phyloP scores from a whole-genome alignment of 2,329 filamentous ascomycete species.

The Penicillium thymicola region DNA sequence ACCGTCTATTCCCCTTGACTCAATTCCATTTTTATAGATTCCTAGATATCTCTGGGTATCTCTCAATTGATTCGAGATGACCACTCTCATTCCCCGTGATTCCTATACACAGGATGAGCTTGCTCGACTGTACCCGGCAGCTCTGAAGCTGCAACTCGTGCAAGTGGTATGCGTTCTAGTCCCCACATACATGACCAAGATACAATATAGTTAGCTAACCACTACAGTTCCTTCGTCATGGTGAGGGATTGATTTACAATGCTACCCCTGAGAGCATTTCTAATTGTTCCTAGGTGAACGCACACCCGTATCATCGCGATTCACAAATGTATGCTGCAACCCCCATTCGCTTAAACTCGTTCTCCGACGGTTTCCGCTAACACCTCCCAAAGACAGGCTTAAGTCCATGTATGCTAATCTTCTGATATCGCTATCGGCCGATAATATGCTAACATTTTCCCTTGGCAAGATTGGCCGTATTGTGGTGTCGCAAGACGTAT shows the following conservation, averaged over 20 bases:
- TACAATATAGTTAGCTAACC: slow-evolving; percentile 18
- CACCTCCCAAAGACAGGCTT: slow-evolving; percentile 45
- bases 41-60: neutral
- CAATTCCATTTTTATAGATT: slow-evolving; percentile 2
- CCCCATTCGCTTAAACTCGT: neutral
- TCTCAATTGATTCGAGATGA: slow-evolving; percentile 55
- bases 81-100: slow-evolving; percentile 67
- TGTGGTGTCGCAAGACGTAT: slow-evolving; percentile 74
- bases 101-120: slow-evolving; percentile 82
- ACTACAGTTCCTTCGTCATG: slow-evolving; percentile 65
- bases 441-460: slow-evolving; percentile 19
- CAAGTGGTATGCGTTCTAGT: slow-evolving; percentile 61
- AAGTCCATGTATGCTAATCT: slow-evolving; percentile 42
- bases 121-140: slow-evolving; percentile 71
- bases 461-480: slow-evolving; percentile 74
- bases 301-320: slow-evolving; percentile 82
- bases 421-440: neutral
- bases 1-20: slow-evolving; percentile 7
- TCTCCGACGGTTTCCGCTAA: slow-evolving; percentile 6
- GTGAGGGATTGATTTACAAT: slow-evolving; percentile 44
- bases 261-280: neutral
- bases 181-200: neutral
- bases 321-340: slow-evolving; percentile 61
- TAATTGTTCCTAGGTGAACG: slow-evolving; percentile 56
- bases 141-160: slow-evolving; percentile 79